Evolutionary conservation across 208 protist genomes (phyloP), one percentile per base, ranked within the genome.

Genomic region (Herpetomonas muscarum): DNA sequence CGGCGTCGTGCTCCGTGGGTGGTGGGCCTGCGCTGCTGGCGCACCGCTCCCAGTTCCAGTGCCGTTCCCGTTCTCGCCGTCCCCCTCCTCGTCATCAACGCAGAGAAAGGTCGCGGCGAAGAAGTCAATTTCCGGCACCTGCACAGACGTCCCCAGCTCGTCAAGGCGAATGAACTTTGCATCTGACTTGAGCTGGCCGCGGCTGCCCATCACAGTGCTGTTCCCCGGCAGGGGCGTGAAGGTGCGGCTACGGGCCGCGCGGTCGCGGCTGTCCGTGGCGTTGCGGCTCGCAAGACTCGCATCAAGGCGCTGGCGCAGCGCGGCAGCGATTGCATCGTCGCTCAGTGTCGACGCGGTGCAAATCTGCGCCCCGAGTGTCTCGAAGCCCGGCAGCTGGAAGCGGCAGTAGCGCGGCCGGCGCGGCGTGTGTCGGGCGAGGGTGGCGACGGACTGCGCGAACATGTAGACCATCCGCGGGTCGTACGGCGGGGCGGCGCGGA

Each of bases 321-420:
- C 41, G 15, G 10, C 17, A 5, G 41, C 9, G 19, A 22, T 37
- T 2, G 22, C 30, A 10, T 24, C 49, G 36, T 63, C 52, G 1
- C 24, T 15, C 15, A 24, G n/a, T n/a, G n/a, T n/a, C n/a, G n/a
- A n/a, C n/a, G n/a, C n/a, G n/a, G n/a, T n/a, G n/a, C n/a, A n/a
- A n/a, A n/a, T 31, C 24, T 28, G 32, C 25, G 45, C 34, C 21
- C 70, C 75, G 41, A 81, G 61, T 3, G 61, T 46, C 60, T 81
- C 75, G 36, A 77, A 77, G 3, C 24, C 36, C 3, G 75, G 67
- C 45, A 81, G 62, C 52, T 81, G 69, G 34, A 81, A 74, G 52
- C 74, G 69, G 54, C 74, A 81, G 66, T 76, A 81, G 28, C 74
- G 74, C 17, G 74, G 70, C 0, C 70, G 64, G 6, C 48, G 61